Evolutionary conservation across 1,139 yeast species (phyloP).

Genomic region (Geotrichum aggregatum): DNA sequence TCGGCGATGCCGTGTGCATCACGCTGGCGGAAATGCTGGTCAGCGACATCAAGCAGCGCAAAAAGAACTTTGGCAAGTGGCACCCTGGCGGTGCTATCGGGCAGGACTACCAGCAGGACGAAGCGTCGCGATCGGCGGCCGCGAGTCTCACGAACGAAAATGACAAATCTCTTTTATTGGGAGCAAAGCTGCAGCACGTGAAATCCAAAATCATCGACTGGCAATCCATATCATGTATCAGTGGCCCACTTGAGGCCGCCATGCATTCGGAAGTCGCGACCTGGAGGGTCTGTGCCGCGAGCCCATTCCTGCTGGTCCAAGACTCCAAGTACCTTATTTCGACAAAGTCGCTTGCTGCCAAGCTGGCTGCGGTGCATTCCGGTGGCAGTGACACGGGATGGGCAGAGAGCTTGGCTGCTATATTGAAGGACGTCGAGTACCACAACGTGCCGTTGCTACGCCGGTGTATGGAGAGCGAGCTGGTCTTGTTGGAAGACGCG

Average conservation of each 20-base stretch:
- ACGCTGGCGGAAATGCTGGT: slow-evolving; percentile 68
- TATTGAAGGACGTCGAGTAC: not conserved
- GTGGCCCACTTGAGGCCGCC: not conserved
- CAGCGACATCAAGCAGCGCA: slow-evolving; percentile 52
- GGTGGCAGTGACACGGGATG: not conserved
- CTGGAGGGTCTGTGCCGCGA: not conserved
- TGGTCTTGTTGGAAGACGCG: not conserved
- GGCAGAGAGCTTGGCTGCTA: not conserved
- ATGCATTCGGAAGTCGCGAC: not conserved
- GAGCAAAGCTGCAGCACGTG: too few relatives aligned
- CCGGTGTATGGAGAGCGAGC: not conserved
- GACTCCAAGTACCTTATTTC: not conserved
- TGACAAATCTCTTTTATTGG: too few relatives aligned
- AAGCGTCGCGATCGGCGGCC: too few relatives aligned
- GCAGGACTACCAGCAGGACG: slow-evolving; percentile 32
- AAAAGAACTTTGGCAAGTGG: slow-evolving; percentile 56
- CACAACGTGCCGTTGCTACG: not conserved
- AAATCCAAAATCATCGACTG: not conserved
- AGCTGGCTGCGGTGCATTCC: not conserved
- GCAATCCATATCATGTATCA: not conserved
- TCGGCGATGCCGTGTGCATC: slow-evolving; percentile 75
- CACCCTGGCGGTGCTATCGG: slow-evolving; percentile 96
- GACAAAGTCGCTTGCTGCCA: not conserved
- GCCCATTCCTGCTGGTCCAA: not conserved
- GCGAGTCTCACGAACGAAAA: too few relatives aligned